Evolutionary conservation across 768 basidiomycete species (phyloP), one percentile per base, ranked within the genome.

Genomic region (Tulasnella sp.): DNA sequence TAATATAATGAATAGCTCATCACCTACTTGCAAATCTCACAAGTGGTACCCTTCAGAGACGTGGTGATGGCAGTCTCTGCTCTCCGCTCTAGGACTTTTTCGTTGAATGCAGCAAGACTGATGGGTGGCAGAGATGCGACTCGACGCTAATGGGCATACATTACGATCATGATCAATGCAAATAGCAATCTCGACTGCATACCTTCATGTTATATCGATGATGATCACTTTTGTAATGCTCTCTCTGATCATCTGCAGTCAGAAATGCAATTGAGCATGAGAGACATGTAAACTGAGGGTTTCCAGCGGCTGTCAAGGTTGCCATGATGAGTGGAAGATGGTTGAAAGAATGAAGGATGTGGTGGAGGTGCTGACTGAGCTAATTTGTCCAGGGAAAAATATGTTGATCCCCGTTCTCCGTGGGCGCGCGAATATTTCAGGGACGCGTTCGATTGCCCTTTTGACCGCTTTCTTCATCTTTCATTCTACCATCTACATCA

Each of bases 171-270:
- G 1, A 25, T 31, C 24, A 35, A 29, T n/a, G 13, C 46, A 34
- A 24, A 42, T 28, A 44, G 29, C 5, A 40, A 10, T 40, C 25
- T 19, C 19, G 29, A 1, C 10, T 6, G 19, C 62, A 53, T 15
- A 69, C 64, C 61, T 93, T 93, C 80, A 96, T 89, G 63, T 99
- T 99, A 68, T 99, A 99, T 47, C 91, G 73, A 69, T 99, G 95
- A 65, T 86, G 84, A 66, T 99, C 95, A 22, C 88, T 87, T 56
- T 79, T 78, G 65, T 93, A 96, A 63, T 99, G 95, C 0, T 69
- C 67, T 53, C 93, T 75, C 66, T 98, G 93, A 34, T 87, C 83
- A 47, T 83, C 80, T 16, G 90, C 78, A 10, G 80, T 73, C 35
- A 72, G 64, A 64, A 95, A 96, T 1, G 84, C 89, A 61, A 98